A percentile compares a stretch with the other conserved stretches of the same genome.
phyloP scores from a whole-genome alignment of 257 asterid genomes.

The Solanum tacnaense region DNA sequence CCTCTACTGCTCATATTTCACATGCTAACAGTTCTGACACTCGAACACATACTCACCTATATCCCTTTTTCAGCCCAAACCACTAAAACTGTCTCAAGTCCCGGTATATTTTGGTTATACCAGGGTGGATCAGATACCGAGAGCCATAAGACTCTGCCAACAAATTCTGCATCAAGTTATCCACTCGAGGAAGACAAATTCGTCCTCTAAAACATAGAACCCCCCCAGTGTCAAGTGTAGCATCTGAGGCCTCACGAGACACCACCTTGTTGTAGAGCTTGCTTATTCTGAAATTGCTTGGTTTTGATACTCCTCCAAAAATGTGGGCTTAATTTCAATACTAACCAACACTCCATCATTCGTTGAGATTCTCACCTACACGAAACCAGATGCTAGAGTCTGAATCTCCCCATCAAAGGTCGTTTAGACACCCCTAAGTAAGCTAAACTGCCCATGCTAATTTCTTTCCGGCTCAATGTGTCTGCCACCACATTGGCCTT shows the following conservation, averaged over 20 bases:
- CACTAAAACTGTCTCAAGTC: neutral
- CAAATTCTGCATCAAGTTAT: neutral
- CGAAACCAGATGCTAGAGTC: neutral
- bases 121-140: neutral
- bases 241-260: neutral
- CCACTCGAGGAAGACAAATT: neutral
- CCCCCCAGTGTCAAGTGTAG: neutral
- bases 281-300: no score
- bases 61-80: neutral
- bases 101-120: neutral
- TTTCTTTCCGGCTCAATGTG: neutral
- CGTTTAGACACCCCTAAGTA: neutral
- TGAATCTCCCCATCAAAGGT: neutral
- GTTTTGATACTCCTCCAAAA: neutral
- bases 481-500: neutral
- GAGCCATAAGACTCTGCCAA: neutral
- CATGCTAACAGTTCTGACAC: neutral
- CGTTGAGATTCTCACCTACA: neutral
- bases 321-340: neutral
- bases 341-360: neutral
- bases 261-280: neutral
- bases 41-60: neutral
- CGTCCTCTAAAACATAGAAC: neutral
- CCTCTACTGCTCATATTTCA: neutral
- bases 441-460: neutral